Percentiles rank a stretch among this genome's conserved stretches.
These are phyloP conservation scores for Suillus subluteus DNA, from an alignment of 768 basidiomycete genomes.

Conservation along the genomic window DNA sequence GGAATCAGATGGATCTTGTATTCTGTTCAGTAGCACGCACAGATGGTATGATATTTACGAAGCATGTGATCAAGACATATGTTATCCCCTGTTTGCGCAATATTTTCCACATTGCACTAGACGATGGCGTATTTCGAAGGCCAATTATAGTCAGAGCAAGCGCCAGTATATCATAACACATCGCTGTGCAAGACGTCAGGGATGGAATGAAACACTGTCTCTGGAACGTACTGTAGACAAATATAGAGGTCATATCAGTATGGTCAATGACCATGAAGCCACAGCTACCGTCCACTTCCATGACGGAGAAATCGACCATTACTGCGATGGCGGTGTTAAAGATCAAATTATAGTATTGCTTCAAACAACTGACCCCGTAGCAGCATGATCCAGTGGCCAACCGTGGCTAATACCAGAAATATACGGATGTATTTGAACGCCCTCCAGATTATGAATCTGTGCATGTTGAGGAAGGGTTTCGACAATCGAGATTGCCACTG, in stretches of 20 bases:
- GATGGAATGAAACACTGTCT: too few relatives aligned
- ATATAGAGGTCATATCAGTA: not conserved
- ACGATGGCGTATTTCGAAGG: slow-evolving; percentile 5
- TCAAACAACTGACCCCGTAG: not conserved
- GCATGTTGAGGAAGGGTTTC: not conserved
- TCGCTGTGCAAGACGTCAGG: slow-evolving; percentile 1
- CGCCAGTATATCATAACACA: slow-evolving; percentile 4
- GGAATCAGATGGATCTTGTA: not conserved
- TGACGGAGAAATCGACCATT: not conserved
- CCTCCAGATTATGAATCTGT: slow-evolving; percentile 3
- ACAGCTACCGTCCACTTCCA: not conserved
- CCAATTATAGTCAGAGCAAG: slow-evolving; percentile 1
- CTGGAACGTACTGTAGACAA: slow-evolving; percentile 2
- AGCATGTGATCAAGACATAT: not conserved
- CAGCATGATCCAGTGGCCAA: slow-evolving; percentile 2
- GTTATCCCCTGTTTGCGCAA: slow-evolving; percentile 1
- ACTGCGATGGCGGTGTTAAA: not conserved
- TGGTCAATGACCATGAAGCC: not conserved
- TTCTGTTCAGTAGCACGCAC: not conserved
- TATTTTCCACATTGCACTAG: not conserved
- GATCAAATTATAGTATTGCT: not conserved
- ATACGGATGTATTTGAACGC: not conserved
- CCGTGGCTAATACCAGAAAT: not conserved
- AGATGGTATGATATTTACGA: not conserved
- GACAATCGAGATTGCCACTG: not conserved